Percentiles rank a stretch among this genome's conserved stretches.
These are phyloP conservation scores for Aspergillus tamarii DNA, from an alignment of 2,329 filamentous ascomycete genomes.

Conservation along the genomic window DNA sequence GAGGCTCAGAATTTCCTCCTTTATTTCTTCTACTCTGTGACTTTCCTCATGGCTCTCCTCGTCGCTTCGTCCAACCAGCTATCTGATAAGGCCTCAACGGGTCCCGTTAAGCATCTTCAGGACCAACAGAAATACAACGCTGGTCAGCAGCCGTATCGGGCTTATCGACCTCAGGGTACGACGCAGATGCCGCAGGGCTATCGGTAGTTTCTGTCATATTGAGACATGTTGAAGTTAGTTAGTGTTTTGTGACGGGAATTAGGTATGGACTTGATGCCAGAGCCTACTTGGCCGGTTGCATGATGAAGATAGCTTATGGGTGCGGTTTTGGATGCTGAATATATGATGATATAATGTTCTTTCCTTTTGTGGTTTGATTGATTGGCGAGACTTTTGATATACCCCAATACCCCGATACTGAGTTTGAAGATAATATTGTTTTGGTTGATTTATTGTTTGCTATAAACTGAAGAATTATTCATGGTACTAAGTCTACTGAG, in stretches of 20 bases:
- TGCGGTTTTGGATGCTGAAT: not conserved
- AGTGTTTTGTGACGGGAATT: not conserved
- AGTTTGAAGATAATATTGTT: not conserved
- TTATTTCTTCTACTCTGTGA: slow-evolving; percentile 15
- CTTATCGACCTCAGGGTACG: not conserved
- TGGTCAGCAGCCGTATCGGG: not conserved
- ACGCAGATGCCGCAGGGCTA: not conserved
- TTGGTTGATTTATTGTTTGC: not conserved
- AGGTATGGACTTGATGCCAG: too few relatives aligned
- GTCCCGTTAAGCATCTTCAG: not conserved
- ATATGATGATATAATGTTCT: not conserved
- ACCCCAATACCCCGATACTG: not conserved
- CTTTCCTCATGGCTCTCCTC: slow-evolving; percentile 13
- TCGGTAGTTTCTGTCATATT: not conserved
- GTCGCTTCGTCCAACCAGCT: not conserved
- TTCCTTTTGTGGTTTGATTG: not conserved
- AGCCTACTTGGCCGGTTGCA: not conserved
- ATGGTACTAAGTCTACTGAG: not conserved
- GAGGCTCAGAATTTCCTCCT: slow-evolving; percentile 14
- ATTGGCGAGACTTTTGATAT: not conserved
- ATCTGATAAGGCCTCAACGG: not conserved
- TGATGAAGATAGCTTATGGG: not conserved
- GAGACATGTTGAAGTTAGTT: not conserved
- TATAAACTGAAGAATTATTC: not conserved
- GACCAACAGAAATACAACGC: not conserved